These are phyloP conservation scores for Lactarius sp. DNA, from an alignment of 768 basidiomycete species.

Conservation along the genomic window DNA sequence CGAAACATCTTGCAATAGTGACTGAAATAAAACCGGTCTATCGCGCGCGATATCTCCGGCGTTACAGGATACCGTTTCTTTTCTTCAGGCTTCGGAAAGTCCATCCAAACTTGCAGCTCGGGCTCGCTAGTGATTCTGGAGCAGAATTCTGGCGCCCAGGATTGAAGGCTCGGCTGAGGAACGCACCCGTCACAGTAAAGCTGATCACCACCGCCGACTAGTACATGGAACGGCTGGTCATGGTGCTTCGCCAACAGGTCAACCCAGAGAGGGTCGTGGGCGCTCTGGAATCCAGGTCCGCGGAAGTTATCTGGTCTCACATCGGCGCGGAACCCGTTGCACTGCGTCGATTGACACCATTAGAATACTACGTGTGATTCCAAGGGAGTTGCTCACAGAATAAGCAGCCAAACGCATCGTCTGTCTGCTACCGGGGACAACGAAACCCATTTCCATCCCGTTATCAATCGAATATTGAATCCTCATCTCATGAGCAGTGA, in stretches of 20 bases:
- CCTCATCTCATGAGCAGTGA: constrained; percentile 52
- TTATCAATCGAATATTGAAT: constrained; percentile 80
- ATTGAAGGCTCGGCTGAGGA: background rate
- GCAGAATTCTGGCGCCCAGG: background rate
- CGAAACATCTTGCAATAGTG: constrained; percentile 88
- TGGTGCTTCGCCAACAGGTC: constrained; percentile 84
- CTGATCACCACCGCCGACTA: constrained; percentile 93
- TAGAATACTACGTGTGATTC: background rate
- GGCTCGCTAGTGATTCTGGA: constrained; percentile 76
- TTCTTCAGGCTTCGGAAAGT: constrained; percentile 36
- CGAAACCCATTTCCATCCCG: constrained; percentile 73
- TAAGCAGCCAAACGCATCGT: constrained; percentile 91
- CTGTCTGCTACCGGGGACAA: constrained; percentile 71
- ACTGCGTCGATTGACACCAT: constrained; percentile 39
- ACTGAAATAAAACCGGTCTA: constrained; percentile 87
- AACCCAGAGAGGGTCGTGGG: constrained; percentile 90
- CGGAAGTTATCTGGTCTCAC: constrained; percentile 85
- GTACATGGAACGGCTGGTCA: constrained; percentile 77
- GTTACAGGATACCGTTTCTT: constrained; percentile 60
- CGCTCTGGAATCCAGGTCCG: constrained; percentile 71
- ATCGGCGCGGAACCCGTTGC: constrained; percentile 86
- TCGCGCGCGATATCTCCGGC: constrained; percentile 63
- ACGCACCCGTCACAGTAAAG: constrained; percentile 78
- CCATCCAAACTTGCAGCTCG: constrained; percentile 82
- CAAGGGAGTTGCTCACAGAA: constrained; percentile 48